Conservation (phyloP, 2,329 filamentous ascomycete species). For the Penicillium sp. region DNA sequence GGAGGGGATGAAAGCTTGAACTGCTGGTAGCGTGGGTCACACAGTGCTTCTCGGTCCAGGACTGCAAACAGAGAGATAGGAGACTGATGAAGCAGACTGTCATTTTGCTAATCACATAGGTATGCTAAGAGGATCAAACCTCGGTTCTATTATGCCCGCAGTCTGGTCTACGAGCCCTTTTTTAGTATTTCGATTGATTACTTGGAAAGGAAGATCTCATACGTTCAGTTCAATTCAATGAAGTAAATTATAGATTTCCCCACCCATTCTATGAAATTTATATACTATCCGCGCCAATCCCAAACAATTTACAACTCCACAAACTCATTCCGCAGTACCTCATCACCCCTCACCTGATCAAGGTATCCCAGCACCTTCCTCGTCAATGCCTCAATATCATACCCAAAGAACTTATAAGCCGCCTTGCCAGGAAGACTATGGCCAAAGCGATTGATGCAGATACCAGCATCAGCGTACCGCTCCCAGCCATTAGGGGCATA, state of each 20-base stretch:
- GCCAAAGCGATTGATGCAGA: slow-evolving; percentile 51
- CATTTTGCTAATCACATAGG: not conserved
- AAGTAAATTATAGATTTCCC: not conserved
- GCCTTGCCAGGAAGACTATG: slow-evolving; percentile 22
- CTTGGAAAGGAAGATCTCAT: too few species aligned
- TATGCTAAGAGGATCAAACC: too few species aligned
- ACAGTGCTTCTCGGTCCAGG: not conserved
- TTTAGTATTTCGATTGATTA: too few species aligned
- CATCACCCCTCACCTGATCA: slow-evolving; percentile 13
- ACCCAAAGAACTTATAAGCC: slow-evolving; percentile 22
- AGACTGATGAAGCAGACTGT: not conserved
- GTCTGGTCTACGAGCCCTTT: too few species aligned
- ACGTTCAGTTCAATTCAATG: not conserved
- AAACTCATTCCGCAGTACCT: slow-evolving; percentile 19
- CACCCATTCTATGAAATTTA: not conserved
- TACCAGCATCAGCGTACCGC: slow-evolving; percentile 53
- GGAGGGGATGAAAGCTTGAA: not conserved
- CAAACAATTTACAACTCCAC: slow-evolving; percentile 15
- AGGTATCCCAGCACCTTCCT: slow-evolving; percentile 19
- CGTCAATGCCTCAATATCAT: slow-evolving; percentile 16
- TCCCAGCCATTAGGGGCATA: slow-evolving; percentile 55
- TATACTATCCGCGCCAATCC: not conserved
- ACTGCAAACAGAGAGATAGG: not conserved
- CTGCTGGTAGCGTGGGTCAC: not conserved
- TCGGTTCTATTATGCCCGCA: not conserved